Conservation (phyloP, 2,329 filamentous ascomycete genomes). For the Didymellaceae sp. region DNA sequence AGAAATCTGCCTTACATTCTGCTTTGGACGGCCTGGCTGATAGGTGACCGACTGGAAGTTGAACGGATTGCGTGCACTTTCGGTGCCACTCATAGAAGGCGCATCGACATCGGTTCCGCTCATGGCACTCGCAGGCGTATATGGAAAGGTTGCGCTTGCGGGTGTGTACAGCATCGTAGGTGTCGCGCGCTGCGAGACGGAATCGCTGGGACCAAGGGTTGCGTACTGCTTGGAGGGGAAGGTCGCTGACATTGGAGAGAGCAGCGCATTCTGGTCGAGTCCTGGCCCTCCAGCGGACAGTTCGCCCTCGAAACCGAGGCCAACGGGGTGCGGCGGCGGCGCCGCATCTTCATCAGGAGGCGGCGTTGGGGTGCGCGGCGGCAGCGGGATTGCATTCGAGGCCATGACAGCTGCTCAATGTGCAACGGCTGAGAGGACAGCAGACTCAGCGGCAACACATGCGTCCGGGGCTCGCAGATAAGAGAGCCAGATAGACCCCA, state of each 20-base stretch:
- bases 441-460: conserved; percentile 24
- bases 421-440: conserved; percentile 23
- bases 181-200: conserved; percentile 43
- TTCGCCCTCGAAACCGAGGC: conserved; percentile 43
- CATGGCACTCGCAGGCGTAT: conserved; percentile 38
- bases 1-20: conserved; percentile 54
- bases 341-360: conserved; percentile 60
- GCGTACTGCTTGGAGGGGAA: conserved; percentile 47
- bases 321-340: conserved; percentile 29
- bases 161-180: conserved; percentile 43
- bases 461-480: conserved; percentile 18
- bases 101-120: conserved; percentile 41
- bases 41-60: conserved; percentile 80
- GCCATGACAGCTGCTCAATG: conserved; percentile 58
- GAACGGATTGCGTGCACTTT: conserved; percentile 72
- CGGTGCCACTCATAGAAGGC: conserved; percentile 39
- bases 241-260: conserved; percentile 50
- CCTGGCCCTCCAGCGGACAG: conserved; percentile 34
- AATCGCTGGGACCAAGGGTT: conserved; percentile 43
- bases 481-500: conserved; percentile 22
- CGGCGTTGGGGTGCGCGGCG: conserved; percentile 70
- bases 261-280: conserved; percentile 42
- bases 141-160: conserved; percentile 43
- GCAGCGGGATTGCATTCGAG: conserved; percentile 63
- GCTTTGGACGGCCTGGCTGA: conserved; percentile 64